Evolutionary conservation across 2,329 filamentous ascomycete species (phyloP), one percentile per base, ranked within the genome.

Genomic region (Zymoseptoria brevis): DNA sequence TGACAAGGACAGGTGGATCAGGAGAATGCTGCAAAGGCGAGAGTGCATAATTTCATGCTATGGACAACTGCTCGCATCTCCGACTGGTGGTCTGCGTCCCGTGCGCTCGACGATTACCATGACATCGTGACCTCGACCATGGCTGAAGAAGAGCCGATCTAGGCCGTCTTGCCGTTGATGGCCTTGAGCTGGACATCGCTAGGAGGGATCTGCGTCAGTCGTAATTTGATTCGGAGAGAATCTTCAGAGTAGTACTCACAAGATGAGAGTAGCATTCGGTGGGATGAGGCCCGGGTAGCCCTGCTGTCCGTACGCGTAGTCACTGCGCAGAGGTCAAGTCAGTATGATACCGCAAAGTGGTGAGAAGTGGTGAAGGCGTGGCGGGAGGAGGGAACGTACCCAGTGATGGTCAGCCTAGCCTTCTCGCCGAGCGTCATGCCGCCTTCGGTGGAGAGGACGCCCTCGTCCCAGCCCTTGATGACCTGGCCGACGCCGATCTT

Each of bases 381-480:
- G 21, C 19, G 13, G 16, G 49, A n/a, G 11, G 29, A n/a, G 50
- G 29, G 61, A 62, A 70, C 82, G 75, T 81, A 91, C 87, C 83
- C 81, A 64, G 86, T 83, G 72, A 97, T 96, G 67, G 86, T 87
- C 65, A 99, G 81, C 55, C 84, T 89, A 57, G 90, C 87, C 80
- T 89, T 93, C 83, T 97, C 93, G 73, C 93, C 92, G 60, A 96
- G 80, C 73, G 87, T 87, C 93, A 99, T 96, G 72, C 84, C 80
- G 50, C 67, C 68, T 50, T 72, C 68, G 24, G 68, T 70, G 58
- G 67, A 73, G 55, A 79, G 66, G 56, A 97, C 91, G 66, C 88
- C 92, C 77, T 96, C 76, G 65, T 81, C 79, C 79, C 78, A 80
- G 61, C 78, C 93, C 79, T 83, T 84, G 78, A 99, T 96, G 71